phyloP scores from a whole-genome alignment of 306 rosid genomes.

The Erythrophleum fordii region DNA sequence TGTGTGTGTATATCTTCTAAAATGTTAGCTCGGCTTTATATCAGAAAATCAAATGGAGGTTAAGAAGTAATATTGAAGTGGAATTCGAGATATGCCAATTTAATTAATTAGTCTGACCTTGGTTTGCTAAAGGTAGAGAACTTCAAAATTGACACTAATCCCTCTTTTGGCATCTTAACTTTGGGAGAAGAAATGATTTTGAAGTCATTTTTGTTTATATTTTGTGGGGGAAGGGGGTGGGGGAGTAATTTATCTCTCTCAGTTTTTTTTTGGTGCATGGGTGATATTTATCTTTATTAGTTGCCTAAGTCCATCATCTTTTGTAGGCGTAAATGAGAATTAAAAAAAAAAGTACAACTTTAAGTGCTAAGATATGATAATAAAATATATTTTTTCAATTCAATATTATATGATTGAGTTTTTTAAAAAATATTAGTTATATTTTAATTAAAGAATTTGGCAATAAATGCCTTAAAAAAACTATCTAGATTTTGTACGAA shows the following conservation, averaged over 20 bases:
- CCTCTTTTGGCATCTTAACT: neutral
- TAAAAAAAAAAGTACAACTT: too few relatives aligned
- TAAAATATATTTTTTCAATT: too few relatives aligned
- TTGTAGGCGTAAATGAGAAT: constrained; percentile 36
- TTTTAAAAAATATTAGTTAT: too few relatives aligned
- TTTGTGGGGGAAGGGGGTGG: neutral
- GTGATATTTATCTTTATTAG: neutral
- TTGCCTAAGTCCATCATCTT: constrained; percentile 16
- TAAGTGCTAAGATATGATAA: too few relatives aligned
- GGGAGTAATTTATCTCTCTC: too few relatives aligned
- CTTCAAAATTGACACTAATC: neutral
- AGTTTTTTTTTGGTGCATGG: too few relatives aligned
- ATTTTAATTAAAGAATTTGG: too few relatives aligned
- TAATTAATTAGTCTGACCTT: neutral
- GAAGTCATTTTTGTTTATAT: too few relatives aligned
- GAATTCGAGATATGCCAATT: constrained; percentile 23
- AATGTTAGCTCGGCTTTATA: neutral
- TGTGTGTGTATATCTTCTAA: neutral
- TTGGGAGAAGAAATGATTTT: neutral
- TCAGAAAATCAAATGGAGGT: neutral
- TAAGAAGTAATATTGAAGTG: neutral
- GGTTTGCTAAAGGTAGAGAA: neutral
- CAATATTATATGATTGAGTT: too few relatives aligned
- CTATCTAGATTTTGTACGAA: too few relatives aligned
- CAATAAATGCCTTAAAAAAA: too few relatives aligned